Conservation (phyloP, 352 stramenopile genomes). For the Pythium aquatile region DNA sequence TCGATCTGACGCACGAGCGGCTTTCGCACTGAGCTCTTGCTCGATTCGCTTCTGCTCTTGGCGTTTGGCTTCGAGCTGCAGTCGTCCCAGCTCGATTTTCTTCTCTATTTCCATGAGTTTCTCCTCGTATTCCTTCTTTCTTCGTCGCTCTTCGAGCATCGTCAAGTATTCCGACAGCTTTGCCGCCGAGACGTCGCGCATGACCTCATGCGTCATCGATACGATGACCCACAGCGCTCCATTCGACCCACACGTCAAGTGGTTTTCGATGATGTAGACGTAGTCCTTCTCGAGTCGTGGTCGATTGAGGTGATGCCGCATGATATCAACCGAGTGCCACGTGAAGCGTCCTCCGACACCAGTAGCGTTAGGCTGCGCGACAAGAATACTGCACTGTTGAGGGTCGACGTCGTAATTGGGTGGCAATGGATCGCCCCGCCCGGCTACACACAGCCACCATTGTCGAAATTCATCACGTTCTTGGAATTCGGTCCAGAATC, state of each 20-base stretch:
- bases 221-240: conserved; percentile 50
- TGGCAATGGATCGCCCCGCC: conserved; percentile 15
- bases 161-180: conserved; percentile 44
- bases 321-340: conserved; percentile 53
- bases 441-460: conserved; percentile 26
- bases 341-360: conserved; percentile 61
- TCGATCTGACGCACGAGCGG: conserved; percentile 28
- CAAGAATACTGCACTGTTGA: conserved; percentile 48
- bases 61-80: conserved; percentile 56
- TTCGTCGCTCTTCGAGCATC: conserved; percentile 40
- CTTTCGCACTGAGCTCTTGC: conserved; percentile 42
- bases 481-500: conserved; percentile 45
- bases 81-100: conserved; percentile 56
- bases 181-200: conserved; percentile 45
- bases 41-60: conserved; percentile 65
- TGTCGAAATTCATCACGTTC: conserved; percentile 52
- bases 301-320: conserved; percentile 37
- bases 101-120: conserved; percentile 64
- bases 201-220: conserved; percentile 51
- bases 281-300: conserved; percentile 52
- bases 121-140: conserved; percentile 47
- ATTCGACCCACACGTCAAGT: conserved; percentile 34
- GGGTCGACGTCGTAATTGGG: conserved; percentile 49
- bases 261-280: conserved; percentile 53
- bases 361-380: conserved; percentile 51